These are phyloP conservation scores for Ceratocystis alfenasii DNA, from an alignment of 2,329 filamentous ascomycete species.

Conservation along the genomic window DNA sequence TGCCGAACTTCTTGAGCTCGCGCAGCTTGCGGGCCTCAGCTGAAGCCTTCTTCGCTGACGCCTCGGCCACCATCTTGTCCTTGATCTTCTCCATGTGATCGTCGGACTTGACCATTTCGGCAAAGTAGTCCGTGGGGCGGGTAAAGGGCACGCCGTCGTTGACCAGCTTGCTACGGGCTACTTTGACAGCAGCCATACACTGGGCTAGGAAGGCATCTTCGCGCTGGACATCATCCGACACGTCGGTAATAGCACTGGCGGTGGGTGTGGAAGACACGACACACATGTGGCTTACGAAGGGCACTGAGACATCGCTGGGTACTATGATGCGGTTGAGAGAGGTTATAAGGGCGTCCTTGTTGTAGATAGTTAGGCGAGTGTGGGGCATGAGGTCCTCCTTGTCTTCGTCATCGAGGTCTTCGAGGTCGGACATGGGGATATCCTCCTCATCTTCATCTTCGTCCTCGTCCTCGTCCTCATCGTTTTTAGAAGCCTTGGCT, in stretches of 20 bases:
- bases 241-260: conserved; percentile 57
- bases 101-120: conserved; percentile 97
- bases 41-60: conserved; percentile 80
- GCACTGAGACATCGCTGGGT: conserved; percentile 51
- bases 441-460: conserved; percentile 72
- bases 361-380: conserved; percentile 94
- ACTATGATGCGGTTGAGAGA: conserved; percentile 67
- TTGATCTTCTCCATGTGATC: conserved; percentile 98
- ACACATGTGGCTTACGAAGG: conserved; percentile 75
- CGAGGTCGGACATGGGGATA: conserved; percentile 78
- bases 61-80: conserved; percentile 82
- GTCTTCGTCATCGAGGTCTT: conserved; percentile 65
- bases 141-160: conserved; percentile 78
- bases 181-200: conserved; percentile 63
- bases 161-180: conserved; percentile 61
- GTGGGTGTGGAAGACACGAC: conserved; percentile 57
- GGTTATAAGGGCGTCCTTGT: conserved; percentile 71
- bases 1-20: conserved; percentile 98
- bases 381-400: conserved; percentile 79
- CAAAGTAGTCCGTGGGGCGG: conserved; percentile 87
- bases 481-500: conserved; percentile 28
- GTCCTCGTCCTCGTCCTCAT: conserved; percentile 43
- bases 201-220: conserved; percentile 92
- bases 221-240: conserved; percentile 82
- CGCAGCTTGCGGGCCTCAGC: conserved; percentile 83